Percentiles rank a stretch among this genome's conserved stretches.
These are phyloP conservation scores for Macrotyloma uniflorum DNA, from an alignment of 306 rosid species.

Conservation along the genomic window DNA sequence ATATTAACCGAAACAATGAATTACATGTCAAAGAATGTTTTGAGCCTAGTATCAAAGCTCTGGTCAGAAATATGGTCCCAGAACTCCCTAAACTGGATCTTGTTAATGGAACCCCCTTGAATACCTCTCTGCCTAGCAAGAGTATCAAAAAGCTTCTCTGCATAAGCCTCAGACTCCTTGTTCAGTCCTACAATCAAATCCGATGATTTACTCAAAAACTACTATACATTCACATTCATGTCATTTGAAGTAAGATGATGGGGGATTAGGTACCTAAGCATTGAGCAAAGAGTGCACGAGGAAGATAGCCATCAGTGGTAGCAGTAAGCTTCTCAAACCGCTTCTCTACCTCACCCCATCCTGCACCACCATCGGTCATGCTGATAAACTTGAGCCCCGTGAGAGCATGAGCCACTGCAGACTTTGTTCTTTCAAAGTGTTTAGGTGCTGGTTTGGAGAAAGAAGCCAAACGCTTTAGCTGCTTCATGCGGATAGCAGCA, in stretches of 20 bases:
- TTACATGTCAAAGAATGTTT: constrained; percentile 78
- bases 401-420: constrained; percentile 58
- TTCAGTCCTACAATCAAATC: constrained; percentile 56
- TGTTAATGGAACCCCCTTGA: constrained; percentile 51
- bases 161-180: constrained; percentile 59
- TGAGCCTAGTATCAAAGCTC: constrained; percentile 68
- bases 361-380: constrained; percentile 45
- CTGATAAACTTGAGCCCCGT: constrained; percentile 63
- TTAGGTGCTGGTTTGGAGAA: constrained; percentile 46
- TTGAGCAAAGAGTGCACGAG: constrained; percentile 58
- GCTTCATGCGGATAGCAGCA: constrained; percentile 52
- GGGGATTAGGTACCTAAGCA: constrained; percentile 54
- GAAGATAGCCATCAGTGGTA: constrained; percentile 56
- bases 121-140: constrained; percentile 58
- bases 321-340: constrained; percentile 50
- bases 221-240: not conserved
- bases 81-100: constrained; percentile 62
- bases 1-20: constrained; percentile 7
- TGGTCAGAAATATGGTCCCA: constrained; percentile 70
- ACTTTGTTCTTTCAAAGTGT: constrained; percentile 44
- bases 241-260: not conserved
- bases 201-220: constrained; percentile 6
- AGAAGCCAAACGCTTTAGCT: constrained; percentile 59
- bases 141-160: constrained; percentile 64
- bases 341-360: constrained; percentile 59